Evolutionary conservation across 768 basidiomycete species (phyloP).

Genomic region (Cystoderma amianthinum): DNA sequence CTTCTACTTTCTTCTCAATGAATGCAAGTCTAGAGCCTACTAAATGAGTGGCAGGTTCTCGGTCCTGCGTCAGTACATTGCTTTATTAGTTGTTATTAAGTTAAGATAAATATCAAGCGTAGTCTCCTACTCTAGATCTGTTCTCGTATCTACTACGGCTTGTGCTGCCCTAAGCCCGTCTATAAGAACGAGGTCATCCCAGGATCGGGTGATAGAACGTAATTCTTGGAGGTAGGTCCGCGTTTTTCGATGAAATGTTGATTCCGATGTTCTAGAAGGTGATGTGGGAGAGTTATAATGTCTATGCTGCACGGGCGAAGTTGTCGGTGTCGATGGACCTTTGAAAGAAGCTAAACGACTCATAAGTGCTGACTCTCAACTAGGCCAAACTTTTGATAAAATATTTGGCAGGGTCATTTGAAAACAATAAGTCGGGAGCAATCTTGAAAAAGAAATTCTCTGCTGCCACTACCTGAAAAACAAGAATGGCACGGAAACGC

Average conservation of each 20-base stretch:
- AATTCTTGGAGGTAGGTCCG: slow-evolving; percentile 64
- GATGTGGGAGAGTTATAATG: slow-evolving; percentile 32
- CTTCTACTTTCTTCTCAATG: slow-evolving; percentile 61
- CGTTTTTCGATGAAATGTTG: slow-evolving; percentile 78
- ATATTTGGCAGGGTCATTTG: slow-evolving; percentile 16
- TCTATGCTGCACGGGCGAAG: slow-evolving; percentile 51
- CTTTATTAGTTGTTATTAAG: too few species aligned
- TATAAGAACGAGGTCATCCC: slow-evolving; percentile 77
- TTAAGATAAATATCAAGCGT: too few species aligned
- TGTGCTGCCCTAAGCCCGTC: slow-evolving; percentile 77
- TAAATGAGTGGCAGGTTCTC: slow-evolving; percentile 48
- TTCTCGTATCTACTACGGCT: slow-evolving; percentile 68
- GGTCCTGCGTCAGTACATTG: slow-evolving; percentile 52
- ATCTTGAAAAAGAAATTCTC: slow-evolving; percentile 4
- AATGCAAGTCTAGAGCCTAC: slow-evolving; percentile 58
- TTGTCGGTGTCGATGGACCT: slow-evolving; percentile 70
- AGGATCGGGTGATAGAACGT: slow-evolving; percentile 53
- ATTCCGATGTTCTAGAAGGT: slow-evolving; percentile 51
- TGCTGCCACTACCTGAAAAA: neutral
- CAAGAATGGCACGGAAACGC: slow-evolving; percentile 61
- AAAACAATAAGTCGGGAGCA: too few species aligned
- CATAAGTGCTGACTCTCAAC: slow-evolving; percentile 10
- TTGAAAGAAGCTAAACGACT: slow-evolving; percentile 70
- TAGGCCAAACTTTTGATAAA: neutral
- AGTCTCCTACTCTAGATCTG: slow-evolving; percentile 70